phyloP scores from a whole-genome alignment of 164 flowering plant genomes.

The Cinnamomum chago region DNA sequence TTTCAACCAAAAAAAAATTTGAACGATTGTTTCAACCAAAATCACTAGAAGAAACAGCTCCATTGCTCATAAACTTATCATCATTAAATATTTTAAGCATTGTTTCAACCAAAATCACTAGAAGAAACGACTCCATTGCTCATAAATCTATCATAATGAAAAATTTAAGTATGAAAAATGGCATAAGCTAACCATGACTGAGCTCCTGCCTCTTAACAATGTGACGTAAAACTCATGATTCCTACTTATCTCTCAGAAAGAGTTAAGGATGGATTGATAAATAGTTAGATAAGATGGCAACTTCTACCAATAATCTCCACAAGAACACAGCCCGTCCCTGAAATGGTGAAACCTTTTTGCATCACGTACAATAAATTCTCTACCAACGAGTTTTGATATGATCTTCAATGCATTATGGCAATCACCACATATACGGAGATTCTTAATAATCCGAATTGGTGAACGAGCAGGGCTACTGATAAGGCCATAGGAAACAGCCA shows the following conservation, averaged over 20 bases:
- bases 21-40: too few species aligned
- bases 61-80: too few species aligned
- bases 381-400: constrained; percentile 45
- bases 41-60: too few species aligned
- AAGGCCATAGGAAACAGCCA: constrained; percentile 53
- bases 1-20: too few species aligned
- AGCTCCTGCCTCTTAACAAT: neutral
- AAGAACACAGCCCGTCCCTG: constrained; percentile 47
- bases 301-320: constrained; percentile 51
- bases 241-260: neutral
- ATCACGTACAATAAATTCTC: constrained; percentile 47
- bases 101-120: too few species aligned
- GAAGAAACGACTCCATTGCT: too few species aligned
- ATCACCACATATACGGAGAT: constrained; percentile 66
- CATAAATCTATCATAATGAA: too few species aligned
- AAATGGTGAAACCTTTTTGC: constrained; percentile 65
- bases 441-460: constrained; percentile 51
- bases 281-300: too few species aligned
- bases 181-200: neutral
- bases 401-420: constrained; percentile 56
- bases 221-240: neutral
- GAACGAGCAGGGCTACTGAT: constrained; percentile 46
- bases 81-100: too few species aligned
- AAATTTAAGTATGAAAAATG: neutral
- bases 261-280: neutral